These are phyloP conservation scores for Aspergillus sp. DNA, from an alignment of 2,329 filamentous ascomycete species.

Conservation along the genomic window DNA sequence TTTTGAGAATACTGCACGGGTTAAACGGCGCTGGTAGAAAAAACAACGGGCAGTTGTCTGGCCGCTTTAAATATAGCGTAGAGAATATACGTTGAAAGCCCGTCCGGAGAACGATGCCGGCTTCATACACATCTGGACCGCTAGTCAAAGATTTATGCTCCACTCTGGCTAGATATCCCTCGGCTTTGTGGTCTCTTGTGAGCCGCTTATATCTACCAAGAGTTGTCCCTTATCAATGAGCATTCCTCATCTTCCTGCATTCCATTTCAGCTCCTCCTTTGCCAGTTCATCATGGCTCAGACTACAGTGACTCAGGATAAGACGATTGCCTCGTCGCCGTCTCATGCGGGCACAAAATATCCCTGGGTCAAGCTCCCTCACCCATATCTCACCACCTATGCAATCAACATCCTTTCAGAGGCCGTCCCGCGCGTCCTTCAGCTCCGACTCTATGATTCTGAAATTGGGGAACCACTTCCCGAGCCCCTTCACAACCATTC, in stretches of 20 bases:
- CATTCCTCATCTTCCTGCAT: no score
- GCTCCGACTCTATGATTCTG: constrained; percentile 35
- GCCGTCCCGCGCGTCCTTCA: constrained; percentile 26
- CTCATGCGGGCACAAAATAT: constrained; percentile 16
- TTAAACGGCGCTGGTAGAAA: neutral
- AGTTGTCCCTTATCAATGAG: no score
- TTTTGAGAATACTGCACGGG: neutral
- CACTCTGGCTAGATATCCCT: no score
- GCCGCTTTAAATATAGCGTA: constrained; percentile 2
- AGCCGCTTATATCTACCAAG: no score
- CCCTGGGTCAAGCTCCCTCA: constrained; percentile 47
- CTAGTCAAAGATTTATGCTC: no score
- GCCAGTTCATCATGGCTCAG: no score
- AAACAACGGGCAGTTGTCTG: neutral
- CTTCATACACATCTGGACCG: no score
- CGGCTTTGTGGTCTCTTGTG: no score
- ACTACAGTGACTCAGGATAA: no score
- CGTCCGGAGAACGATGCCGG: no score
- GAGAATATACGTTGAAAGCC: no score
- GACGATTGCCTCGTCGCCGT: neutral
- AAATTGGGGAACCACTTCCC: constrained; percentile 30
- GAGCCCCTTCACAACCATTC: constrained; percentile 40
- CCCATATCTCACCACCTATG: constrained; percentile 47
- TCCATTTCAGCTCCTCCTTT: no score
- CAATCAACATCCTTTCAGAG: constrained; percentile 30